These are phyloP conservation scores for Salix arbutifolia DNA, from an alignment of 345 rosid genomes.

Conservation along the genomic window DNA sequence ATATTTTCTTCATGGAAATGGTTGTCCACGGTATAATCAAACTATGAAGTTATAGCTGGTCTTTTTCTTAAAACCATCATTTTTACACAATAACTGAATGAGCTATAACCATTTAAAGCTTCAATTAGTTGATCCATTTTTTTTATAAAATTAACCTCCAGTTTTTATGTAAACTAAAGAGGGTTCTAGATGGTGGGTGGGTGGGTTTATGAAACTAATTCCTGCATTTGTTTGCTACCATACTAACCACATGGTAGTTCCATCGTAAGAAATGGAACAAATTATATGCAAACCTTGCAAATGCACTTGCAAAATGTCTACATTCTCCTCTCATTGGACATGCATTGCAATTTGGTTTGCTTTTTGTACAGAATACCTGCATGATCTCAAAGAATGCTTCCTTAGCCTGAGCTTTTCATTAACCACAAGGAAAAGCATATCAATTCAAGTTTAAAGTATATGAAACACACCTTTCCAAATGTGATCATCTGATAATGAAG, in stretches of 20 bases:
- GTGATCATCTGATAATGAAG: constrained; percentile 33
- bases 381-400: constrained; percentile 14
- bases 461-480: constrained; percentile 27
- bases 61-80: background rate
- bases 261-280: constrained; percentile 8
- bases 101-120: background rate
- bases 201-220: background rate
- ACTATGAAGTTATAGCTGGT: background rate
- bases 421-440: constrained; percentile 5
- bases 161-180: background rate
- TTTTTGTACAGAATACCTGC: constrained; percentile 73
- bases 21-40: background rate
- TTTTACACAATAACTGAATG: background rate
- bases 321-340: constrained; percentile 80
- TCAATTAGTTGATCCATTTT: background rate
- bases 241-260: background rate
- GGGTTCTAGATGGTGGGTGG: constrained; percentile 6
- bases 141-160: background rate
- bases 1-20: constrained; percentile 5
- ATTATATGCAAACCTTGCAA: constrained; percentile 51
- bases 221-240: background rate
- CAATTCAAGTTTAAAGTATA: background rate
- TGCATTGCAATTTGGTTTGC: constrained; percentile 66
- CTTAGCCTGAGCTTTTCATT: constrained; percentile 11
- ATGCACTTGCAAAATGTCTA: constrained; percentile 71